Evolutionary conservation across 2,329 filamentous ascomycete species (phyloP), one percentile per base, ranked within the genome.

Genomic region (Sarocladium kiliense): DNA sequence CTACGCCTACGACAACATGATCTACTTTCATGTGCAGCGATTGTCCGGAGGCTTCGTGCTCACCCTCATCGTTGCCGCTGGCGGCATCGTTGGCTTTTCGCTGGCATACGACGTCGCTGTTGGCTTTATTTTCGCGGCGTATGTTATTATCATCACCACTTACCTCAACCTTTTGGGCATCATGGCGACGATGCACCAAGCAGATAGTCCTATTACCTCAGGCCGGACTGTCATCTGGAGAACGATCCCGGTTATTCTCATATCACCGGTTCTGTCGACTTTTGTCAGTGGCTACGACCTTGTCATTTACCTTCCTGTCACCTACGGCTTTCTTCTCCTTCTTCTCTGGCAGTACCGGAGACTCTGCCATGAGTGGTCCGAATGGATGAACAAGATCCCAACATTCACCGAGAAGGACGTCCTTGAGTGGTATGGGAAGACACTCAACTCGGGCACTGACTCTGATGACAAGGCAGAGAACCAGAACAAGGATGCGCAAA

Each of bases 111-210:
- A 72, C 2, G 69, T 75, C 19, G 56, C 54, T 14, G 67, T 73
- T 2, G 83, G 77, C 7, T 75, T 82, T 11, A 71, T 84, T 12
- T 86, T 84, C 63, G 76, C 81, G 57, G 75, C 83, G 47, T 86
- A 86, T 58, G 70, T 85, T 2, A 66, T 84, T 32, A 73, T 75
- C 23, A 67, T 86, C 41, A 81, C 82, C 6, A 75, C 79, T 2
- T 86, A 85, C 62, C 74, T 86, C 37, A 79, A 79, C 16, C 65
- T 81, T 1, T 72, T 86, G 44, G 81, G 81, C 51, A 74, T 58
- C n/a, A 71, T 79, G 58, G 71, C 75, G n/a, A 77, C 74, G 21
- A 77, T 76, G 69, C 77, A 82, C 57, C 76, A 81, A 55, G 76
- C 75, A 0, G 77, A 76, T 5, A 79, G 78, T n/a, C 71, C 73